Conservation (phyloP, 179 eudicot species). For the Silene noctiflora region DNA sequence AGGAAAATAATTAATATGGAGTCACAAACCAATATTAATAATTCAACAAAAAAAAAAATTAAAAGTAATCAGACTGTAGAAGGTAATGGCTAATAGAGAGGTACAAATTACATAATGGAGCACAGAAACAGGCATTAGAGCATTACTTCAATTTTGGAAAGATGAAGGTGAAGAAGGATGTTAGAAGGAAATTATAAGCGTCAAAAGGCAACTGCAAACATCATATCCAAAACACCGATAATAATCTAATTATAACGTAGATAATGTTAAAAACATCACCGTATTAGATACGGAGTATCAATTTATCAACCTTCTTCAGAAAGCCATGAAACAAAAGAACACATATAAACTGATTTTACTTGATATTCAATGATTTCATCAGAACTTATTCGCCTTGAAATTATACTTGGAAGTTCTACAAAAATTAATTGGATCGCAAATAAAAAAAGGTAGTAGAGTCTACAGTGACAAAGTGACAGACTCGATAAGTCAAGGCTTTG, state of each 20-base stretch:
- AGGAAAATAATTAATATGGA: background rate
- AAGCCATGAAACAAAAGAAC: background rate
- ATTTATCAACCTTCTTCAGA: background rate
- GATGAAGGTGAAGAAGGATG: background rate
- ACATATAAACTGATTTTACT: background rate
- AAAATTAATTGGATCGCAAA: background rate
- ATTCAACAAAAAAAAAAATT: background rate
- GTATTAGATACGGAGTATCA: background rate
- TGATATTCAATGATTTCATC: background rate
- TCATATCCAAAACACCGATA: background rate
- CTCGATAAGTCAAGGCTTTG: constrained; percentile 2
- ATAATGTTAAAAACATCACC: background rate
- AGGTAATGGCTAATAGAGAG: background rate
- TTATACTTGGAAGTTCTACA: background rate
- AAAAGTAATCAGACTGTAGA: background rate
- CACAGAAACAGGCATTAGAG: constrained; percentile 1
- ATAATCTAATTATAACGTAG: background rate
- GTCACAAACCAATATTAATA: background rate
- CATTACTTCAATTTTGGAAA: background rate
- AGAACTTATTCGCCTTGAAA: background rate
- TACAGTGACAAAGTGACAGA: background rate
- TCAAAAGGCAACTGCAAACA: background rate
- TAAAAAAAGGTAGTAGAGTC: background rate
- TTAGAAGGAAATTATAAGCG: background rate
- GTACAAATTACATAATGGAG: background rate